Conservation (phyloP, 306 rosid species). For the Luffa acutangula region DNA sequence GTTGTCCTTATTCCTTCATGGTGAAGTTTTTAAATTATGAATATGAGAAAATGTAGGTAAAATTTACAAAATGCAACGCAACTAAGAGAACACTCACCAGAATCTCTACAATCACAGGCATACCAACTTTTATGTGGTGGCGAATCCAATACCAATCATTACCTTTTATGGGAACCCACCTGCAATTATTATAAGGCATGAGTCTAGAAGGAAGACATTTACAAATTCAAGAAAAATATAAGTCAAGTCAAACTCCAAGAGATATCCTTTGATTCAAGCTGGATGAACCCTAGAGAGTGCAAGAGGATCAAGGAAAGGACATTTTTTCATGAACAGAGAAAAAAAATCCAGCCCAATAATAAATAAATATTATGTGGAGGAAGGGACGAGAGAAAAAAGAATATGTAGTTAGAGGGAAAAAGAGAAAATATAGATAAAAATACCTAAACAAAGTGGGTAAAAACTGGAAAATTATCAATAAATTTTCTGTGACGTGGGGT, state of each 20-base stretch:
- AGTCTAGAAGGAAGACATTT: conserved; percentile 16
- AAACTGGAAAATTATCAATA: not conserved
- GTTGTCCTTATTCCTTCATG: not conserved
- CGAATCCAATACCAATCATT: conserved; percentile 99
- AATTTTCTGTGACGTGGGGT: not conserved
- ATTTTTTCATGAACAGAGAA: not conserved
- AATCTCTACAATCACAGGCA: conserved; percentile 76
- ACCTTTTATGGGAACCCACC: conserved; percentile 91
- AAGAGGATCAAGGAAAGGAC: not conserved
- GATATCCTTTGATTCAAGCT: not conserved
- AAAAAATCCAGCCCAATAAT: not conserved
- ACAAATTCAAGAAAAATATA: not conserved
- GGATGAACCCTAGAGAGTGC: not conserved
- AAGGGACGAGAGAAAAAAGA: not conserved
- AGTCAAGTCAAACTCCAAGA: not conserved
- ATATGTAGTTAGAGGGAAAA: not conserved
- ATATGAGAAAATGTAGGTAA: not conserved
- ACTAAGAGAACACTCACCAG: conserved; percentile 41
- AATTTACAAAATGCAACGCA: not conserved
- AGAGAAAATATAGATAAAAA: not conserved
- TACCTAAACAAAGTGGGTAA: not conserved
- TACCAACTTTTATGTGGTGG: conserved; percentile 91
- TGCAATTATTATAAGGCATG: conserved; percentile 24
- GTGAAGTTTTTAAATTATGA: not conserved
- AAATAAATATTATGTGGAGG: not conserved